Evolutionary conservation across 2,329 filamentous ascomycete genomes (phyloP).

Genomic region (Annulohypoxylon truncatum): DNA sequence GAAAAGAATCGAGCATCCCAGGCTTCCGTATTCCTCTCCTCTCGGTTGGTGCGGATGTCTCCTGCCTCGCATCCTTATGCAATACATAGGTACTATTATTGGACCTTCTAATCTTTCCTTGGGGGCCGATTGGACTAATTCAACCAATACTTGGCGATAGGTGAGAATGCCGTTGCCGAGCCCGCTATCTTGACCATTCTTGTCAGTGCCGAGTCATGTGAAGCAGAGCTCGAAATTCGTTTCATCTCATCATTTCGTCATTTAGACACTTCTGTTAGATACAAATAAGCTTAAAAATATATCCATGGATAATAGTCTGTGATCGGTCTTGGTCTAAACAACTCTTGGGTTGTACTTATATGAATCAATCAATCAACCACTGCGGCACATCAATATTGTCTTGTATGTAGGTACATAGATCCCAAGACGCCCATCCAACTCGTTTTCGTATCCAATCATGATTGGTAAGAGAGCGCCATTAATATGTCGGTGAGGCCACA

Average conservation of each 20-base stretch:
- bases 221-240: slow-evolving; percentile 6
- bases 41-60: slow-evolving; percentile 24
- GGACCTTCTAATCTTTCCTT: slow-evolving; percentile 7
- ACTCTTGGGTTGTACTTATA: background rate
- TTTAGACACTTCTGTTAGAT: background rate
- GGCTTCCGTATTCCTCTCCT: slow-evolving; percentile 29
- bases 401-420: background rate
- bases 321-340: background rate
- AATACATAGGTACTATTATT: background rate
- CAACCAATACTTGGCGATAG: slow-evolving; percentile 7
- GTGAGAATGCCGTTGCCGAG: slow-evolving; percentile 9
- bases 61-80: background rate
- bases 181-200: slow-evolving; percentile 9
- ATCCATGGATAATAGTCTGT: too few species aligned
- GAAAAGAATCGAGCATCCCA: slow-evolving; percentile 15
- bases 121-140: slow-evolving; percentile 28
- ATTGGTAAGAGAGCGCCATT: slow-evolving; percentile 3
- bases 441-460: slow-evolving; percentile 31
- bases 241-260: background rate
- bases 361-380: background rate
- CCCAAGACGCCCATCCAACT: slow-evolving; percentile 7
- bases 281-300: background rate
- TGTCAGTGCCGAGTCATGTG: slow-evolving; percentile 1
- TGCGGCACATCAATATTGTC: background rate
- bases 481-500: slow-evolving; percentile 35